Conservation (phyloP, 306 rosid species). For the Echinosophora koreensis region DNA sequence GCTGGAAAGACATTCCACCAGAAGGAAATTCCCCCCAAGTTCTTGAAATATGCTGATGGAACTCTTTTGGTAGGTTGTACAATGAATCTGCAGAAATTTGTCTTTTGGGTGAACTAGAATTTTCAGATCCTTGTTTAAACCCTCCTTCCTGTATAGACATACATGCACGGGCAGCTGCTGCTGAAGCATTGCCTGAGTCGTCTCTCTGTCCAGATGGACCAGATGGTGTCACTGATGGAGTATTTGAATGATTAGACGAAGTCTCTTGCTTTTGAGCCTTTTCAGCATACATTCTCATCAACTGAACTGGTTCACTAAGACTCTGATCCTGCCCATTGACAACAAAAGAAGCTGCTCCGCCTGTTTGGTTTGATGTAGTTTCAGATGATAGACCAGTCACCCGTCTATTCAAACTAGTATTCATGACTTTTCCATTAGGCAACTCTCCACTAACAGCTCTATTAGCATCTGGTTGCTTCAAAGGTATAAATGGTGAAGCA, state of each 20-base stretch:
- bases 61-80: constrained; percentile 73
- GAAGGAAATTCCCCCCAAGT: constrained; percentile 69
- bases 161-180: constrained; percentile 96
- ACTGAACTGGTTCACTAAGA: constrained; percentile 77
- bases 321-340: constrained; percentile 69
- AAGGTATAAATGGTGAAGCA: constrained; percentile 59
- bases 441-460: constrained; percentile 63
- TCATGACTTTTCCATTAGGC: constrained; percentile 71
- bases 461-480: constrained; percentile 60
- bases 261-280: constrained; percentile 76
- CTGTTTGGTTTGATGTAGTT: constrained; percentile 60
- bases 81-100: constrained; percentile 81
- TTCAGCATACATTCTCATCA: constrained; percentile 78
- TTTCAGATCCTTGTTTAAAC: constrained; percentile 75
- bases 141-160: constrained; percentile 94
- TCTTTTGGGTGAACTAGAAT: constrained; percentile 61
- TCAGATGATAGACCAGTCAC: constrained; percentile 64
- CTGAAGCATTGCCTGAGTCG: constrained; percentile 75
- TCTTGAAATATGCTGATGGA: constrained; percentile 65
- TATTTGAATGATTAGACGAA: constrained; percentile 66
- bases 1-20: constrained; percentile 67
- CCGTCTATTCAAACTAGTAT: constrained; percentile 54
- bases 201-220: constrained; percentile 68
- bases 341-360: constrained; percentile 59
- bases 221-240: constrained; percentile 60